Evolutionary conservation across 2,329 filamentous ascomycete species (phyloP), one percentile per base, ranked within the genome.

Genomic region (Neonectria coccinea): DNA sequence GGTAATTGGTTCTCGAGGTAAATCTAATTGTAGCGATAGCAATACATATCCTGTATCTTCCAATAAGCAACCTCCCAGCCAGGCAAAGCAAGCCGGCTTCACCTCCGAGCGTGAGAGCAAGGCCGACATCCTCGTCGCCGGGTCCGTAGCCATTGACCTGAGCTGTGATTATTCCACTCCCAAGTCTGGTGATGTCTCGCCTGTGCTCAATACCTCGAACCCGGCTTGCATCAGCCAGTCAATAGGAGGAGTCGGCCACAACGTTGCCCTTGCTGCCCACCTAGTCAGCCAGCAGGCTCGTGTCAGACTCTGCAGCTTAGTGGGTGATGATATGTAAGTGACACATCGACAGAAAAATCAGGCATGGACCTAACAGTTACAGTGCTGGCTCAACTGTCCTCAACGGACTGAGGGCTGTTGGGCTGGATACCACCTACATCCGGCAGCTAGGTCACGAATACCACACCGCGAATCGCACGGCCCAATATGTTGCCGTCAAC

Each of bases 401-500:
- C 0, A 83, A 88, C 7, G 86, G 88, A 16, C 83, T 98, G 4
- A 76, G 86, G 69, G 79, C 85, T 3, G 84, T 88, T 56, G 91
- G 89, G 29, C 86, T 97, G 58, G 85, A 89, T 65, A 88, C 84
- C 0, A 80, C 83, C 11, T 89, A 88, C 44, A 87, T 97, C 55
- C 85, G 86, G 65, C 80, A 83, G 55, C 79, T 92, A 4, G 79
- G 80, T 14, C 80, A 79, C 16, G 78, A 84, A 47, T 81, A 82
- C 64, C 80, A 78, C 22, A 83, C 83, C 3, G 84, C 85, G 1
- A 85, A 84, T 33, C 86, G 92, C 60, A 98, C 95, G 2, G 93
- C 94, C 1, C 94, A 97, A 77, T 98, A 98, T 76, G 88, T 98
- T 3, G 92, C 95, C 16, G 84, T 98, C 68, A 99, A 98, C 76